Evolutionary conservation across 2,329 filamentous ascomycete species (phyloP).

Genomic region (Exophiala mesophila): DNA sequence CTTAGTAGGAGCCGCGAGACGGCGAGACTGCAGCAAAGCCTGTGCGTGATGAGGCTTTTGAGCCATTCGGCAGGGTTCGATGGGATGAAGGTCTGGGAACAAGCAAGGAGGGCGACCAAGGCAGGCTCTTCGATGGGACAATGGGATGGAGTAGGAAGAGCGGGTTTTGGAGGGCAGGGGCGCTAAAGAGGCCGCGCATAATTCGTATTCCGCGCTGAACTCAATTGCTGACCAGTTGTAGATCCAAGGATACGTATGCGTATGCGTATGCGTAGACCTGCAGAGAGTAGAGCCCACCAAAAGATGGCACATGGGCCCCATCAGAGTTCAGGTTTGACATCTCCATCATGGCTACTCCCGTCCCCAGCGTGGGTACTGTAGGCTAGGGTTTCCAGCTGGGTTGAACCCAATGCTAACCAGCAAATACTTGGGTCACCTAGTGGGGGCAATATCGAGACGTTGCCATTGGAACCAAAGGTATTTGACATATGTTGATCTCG

Average conservation of each 20-base stretch:
- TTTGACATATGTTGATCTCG: too few relatives aligned
- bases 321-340: too few relatives aligned
- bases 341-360: slow-evolving; percentile 17
- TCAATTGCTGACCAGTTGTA: too few relatives aligned
- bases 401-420: slow-evolving; percentile 3
- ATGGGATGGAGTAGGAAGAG: not conserved
- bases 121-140: too few relatives aligned
- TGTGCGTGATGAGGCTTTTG: not conserved
- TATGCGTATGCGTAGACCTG: too few relatives aligned
- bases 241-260: too few relatives aligned
- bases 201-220: slow-evolving; percentile 16
- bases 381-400: slow-evolving; percentile 10
- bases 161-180: slow-evolving; percentile 5
- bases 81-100: not conserved
- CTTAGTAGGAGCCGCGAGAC: not conserved
- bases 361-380: slow-evolving; percentile 8
- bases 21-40: not conserved
- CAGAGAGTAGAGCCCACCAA: too few relatives aligned
- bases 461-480: too few relatives aligned
- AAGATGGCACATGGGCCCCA: too few relatives aligned
- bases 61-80: not conserved
- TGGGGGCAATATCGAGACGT: too few relatives aligned
- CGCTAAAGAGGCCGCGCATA: slow-evolving; percentile 15
- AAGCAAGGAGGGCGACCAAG: not conserved
- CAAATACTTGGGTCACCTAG: slow-evolving; percentile 6